A percentile compares a stretch with the other conserved stretches of the same genome.
phyloP scores from a whole-genome alignment of 2,329 filamentous ascomycete genomes.

The Pseudomassariella vexata region DNA sequence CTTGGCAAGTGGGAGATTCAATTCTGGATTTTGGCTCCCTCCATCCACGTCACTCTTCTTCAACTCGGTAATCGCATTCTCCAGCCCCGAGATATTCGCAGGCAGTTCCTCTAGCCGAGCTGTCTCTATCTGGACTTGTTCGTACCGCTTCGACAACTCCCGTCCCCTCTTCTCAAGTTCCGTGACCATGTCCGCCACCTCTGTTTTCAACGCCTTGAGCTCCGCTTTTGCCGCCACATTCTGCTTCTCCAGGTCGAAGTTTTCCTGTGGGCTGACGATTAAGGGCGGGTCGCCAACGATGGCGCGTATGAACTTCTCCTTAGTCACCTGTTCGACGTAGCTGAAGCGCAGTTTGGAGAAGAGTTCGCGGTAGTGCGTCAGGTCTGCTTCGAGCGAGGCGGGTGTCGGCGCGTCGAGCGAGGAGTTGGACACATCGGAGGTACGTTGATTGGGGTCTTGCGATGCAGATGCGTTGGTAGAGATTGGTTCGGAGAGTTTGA shows the following conservation, averaged over 20 bases:
- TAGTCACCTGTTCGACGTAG: constrained; percentile 97
- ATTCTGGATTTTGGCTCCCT: constrained; percentile 33
- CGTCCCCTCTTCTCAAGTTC: constrained; percentile 63
- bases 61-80: constrained; percentile 41
- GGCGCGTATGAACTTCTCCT: constrained; percentile 92
- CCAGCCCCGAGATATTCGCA: constrained; percentile 38
- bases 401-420: constrained; percentile 65
- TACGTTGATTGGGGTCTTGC: constrained; percentile 42
- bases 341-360: constrained; percentile 96
- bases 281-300: constrained; percentile 88
- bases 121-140: constrained; percentile 43
- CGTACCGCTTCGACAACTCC: constrained; percentile 50
- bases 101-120: constrained; percentile 46
- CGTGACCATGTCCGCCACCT: constrained; percentile 67
- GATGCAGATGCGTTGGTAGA: constrained; percentile 42
- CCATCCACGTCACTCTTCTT: constrained; percentile 31
- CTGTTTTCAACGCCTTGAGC: constrained; percentile 73
- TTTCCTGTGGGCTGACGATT: constrained; percentile 77
- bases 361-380: constrained; percentile 87
- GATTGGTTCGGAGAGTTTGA: constrained; percentile 72
- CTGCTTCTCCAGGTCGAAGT: constrained; percentile 65
- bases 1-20: constrained; percentile 52
- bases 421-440: constrained; percentile 66
- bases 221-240: constrained; percentile 67
- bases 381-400: constrained; percentile 72